Conservation (phyloP, 768 basidiomycete genomes). For the Pholiota conissans region DNA sequence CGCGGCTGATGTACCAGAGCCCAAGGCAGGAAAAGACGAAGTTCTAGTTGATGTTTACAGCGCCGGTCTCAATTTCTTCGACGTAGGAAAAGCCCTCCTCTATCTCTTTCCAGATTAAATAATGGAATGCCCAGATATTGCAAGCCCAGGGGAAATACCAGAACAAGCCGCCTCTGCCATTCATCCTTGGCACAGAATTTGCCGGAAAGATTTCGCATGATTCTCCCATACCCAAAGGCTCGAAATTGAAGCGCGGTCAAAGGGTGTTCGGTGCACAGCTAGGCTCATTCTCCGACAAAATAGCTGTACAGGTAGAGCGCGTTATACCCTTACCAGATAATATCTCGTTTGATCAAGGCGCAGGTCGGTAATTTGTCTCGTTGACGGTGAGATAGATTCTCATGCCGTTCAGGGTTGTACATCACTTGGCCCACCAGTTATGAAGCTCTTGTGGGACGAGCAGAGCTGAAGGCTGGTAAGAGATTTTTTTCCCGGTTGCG, state of each 20-base stretch:
- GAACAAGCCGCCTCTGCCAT: conserved; percentile 79
- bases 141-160: conserved; percentile 93
- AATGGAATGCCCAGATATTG: conserved; percentile 64
- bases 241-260: conserved; percentile 79
- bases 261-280: conserved; percentile 83
- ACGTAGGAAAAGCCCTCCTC: conserved; percentile 31
- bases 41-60: conserved; percentile 77
- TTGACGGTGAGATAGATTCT: not conserved
- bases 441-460: conserved; percentile 86
- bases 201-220: conserved; percentile 69
- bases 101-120: conserved; percentile 14
- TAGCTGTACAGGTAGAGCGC: conserved; percentile 49
- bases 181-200: conserved; percentile 84
- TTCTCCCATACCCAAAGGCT: conserved; percentile 80
- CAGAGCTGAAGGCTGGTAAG: conserved; percentile 71
- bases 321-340: conserved; percentile 71
- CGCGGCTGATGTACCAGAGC: conserved; percentile 56
- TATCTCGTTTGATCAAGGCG: conserved; percentile 83
- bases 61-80: conserved; percentile 79
- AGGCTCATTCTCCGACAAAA: conserved; percentile 80
- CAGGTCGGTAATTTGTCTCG: conserved; percentile 46
- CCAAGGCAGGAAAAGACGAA: conserved; percentile 48
- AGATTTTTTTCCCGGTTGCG: too few species aligned
- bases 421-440: conserved; percentile 96
- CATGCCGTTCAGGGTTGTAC: conserved; percentile 55